phyloP scores from a whole-genome alignment of 768 basidiomycete genomes.

The Candolleomyces eurysporus region DNA sequence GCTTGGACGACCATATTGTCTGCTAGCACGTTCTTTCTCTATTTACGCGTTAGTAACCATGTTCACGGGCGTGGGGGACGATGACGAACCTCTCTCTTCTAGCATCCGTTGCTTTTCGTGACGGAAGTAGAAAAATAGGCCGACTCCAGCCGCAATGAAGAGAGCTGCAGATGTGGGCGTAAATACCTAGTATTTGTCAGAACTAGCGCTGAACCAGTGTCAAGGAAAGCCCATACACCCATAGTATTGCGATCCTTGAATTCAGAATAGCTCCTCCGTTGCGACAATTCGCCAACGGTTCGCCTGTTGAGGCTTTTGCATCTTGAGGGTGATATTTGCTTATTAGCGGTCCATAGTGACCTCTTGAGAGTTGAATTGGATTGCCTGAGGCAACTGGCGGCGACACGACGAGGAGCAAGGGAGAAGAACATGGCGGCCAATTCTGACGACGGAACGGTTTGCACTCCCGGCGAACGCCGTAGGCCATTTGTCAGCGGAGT shows the following conservation, averaged over 20 bases:
- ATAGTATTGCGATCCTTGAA: constrained; percentile 30
- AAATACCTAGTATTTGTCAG: constrained; percentile 64
- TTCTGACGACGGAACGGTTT: background rate
- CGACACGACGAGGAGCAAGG: constrained; percentile 1
- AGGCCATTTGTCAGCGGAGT: background rate
- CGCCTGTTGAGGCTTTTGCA: background rate
- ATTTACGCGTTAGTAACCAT: constrained; percentile 1
- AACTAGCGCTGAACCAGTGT: constrained; percentile 3
- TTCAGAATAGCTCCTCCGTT: constrained; percentile 25
- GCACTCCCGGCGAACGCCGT: background rate
- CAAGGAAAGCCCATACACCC: constrained; percentile 22
- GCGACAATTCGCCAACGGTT: background rate
- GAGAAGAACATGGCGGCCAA: constrained; percentile 1
- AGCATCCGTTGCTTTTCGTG: constrained; percentile 78
- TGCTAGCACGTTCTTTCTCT: constrained; percentile 76
- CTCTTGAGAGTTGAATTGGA: background rate
- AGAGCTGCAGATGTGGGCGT: constrained; percentile 81
- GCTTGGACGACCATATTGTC: constrained; percentile 78
- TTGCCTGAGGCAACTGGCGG: background rate
- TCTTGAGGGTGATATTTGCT: background rate
- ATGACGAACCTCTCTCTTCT: constrained; percentile 67
- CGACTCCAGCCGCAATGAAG: constrained; percentile 81
- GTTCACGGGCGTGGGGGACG: background rate
- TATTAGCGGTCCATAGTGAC: constrained; percentile 4
- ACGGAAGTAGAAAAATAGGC: constrained; percentile 85